Evolutionary conservation across 495 filamentous ascomycete genomes (phyloP), one percentile per base, ranked within the genome.

Genomic region (Lineolata rhizophorae): DNA sequence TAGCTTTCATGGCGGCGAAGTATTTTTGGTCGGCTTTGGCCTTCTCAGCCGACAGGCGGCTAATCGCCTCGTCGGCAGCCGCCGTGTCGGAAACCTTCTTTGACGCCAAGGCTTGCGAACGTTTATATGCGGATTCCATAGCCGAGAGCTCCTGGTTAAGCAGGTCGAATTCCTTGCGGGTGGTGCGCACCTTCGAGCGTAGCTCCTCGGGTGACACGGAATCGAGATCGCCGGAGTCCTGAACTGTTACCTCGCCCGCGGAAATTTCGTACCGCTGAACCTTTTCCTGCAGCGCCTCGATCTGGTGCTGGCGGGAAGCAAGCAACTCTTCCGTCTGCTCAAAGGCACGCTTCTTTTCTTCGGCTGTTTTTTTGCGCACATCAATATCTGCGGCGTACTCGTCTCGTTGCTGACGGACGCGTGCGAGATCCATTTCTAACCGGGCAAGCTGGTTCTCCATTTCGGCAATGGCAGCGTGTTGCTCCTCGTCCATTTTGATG

Each of bases 11-110:
- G 10, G 82, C 79, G 3, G 73, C 72, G 46, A 94, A 95, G 48
- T 91, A 97, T 52, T 95, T 95, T 49, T 94, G 84, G 44, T 95
- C 84, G 0, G 90, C 90, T 47, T 93, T 95, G 20, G 70, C 67
- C 52, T 95, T 97, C 51, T 97, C 87, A 0, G 81, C 83, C 2
- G 60, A 65, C 6, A 87, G 56, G 3, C 76, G 56, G 17, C 65
- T 61, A 24, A 90, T 57, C 38, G 72, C 73, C 29, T 94, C 84
- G 54, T 95, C 87, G 42, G 76, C 53, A 2, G 64, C 65, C 4
- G 59, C 49, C 31, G 76, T 65, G 35, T 87, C 81, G 34, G 69
- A 61, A 13, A 93, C 69, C 50, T 92, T 95, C 50, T 79, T 80
- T 12, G 72, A 69, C n/a, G 78, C 79, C 17, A 91, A 50, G 11